Evolutionary conservation across 2,329 filamentous ascomycete genomes (phyloP).

Genomic region (Rutstroemia sp.): DNA sequence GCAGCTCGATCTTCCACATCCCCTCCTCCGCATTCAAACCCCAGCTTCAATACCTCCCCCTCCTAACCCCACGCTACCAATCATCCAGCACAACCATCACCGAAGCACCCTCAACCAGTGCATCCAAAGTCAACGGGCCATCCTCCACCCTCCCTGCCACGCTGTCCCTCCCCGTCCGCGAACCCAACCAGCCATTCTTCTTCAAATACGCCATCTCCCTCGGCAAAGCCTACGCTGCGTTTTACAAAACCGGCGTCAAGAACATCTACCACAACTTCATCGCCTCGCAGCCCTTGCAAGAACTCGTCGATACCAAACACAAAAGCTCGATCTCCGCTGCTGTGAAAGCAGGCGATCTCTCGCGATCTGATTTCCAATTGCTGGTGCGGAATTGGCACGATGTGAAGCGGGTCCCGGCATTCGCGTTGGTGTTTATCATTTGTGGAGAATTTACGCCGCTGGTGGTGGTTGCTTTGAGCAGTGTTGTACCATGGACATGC

Average conservation of each 20-base stretch:
- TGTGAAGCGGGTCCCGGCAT: constrained; percentile 68
- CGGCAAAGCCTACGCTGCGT: constrained; percentile 69
- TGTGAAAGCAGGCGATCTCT: constrained; percentile 35
- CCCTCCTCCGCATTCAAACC: constrained; percentile 19
- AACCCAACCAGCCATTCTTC: constrained; percentile 37
- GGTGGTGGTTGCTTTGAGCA: constrained; percentile 62
- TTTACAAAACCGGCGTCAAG: constrained; percentile 82
- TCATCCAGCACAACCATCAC: constrained; percentile 25
- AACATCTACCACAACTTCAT: constrained; percentile 63
- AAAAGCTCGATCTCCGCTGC: constrained; percentile 29
- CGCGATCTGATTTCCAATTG: constrained; percentile 65
- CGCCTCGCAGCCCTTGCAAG: constrained; percentile 36
- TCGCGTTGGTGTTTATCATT: constrained; percentile 66
- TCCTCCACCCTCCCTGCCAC: constrained; percentile 63
- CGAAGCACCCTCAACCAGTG: constrained; percentile 11
- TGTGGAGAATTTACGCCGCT: constrained; percentile 85
- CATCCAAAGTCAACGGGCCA: constrained; percentile 59
- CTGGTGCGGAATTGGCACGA: constrained; percentile 63
- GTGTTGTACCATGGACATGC: constrained; percentile 72
- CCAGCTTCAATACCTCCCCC: constrained; percentile 31
- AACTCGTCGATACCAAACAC: constrained; percentile 38
- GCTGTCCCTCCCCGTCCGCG: constrained; percentile 53
- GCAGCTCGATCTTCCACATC: constrained; percentile 12
- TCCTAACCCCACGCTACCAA: constrained; percentile 31
- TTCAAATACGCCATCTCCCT: constrained; percentile 21